These are phyloP conservation scores for Mimosa pudica DNA, from an alignment of 306 rosid genomes.

Conservation along the genomic window DNA sequence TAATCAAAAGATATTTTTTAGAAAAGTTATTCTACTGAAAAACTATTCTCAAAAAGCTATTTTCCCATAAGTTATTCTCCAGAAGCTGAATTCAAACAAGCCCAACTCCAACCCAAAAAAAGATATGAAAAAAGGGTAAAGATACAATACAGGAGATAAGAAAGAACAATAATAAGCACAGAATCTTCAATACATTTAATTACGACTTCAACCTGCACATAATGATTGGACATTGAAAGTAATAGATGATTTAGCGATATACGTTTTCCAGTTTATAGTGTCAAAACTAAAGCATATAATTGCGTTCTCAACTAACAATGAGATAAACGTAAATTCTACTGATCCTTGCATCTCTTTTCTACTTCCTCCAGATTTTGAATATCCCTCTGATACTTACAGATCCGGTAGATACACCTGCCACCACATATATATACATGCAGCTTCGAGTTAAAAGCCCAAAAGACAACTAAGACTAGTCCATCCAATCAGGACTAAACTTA, in stretches of 20 bases:
- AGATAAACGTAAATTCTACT: slow-evolving; percentile 45
- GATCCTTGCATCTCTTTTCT: slow-evolving; percentile 80
- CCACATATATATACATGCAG: slow-evolving; percentile 29
- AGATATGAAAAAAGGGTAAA: not conserved
- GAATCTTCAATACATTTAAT: slow-evolving; percentile 20
- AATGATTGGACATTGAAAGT: slow-evolving; percentile 25
- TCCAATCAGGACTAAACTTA: slow-evolving; percentile 8
- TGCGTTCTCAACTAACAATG: slow-evolving; percentile 15
- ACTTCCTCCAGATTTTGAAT: slow-evolving; percentile 75
- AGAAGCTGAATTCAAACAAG: too few species aligned
- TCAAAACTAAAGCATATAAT: slow-evolving; percentile 28
- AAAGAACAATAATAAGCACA: slow-evolving; percentile 5
- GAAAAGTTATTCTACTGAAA: too few species aligned
- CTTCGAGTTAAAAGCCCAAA: slow-evolving; percentile 13
- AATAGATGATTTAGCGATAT: slow-evolving; percentile 23
- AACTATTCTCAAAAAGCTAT: too few species aligned
- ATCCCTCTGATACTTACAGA: slow-evolving; percentile 81
- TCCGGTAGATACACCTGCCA: slow-evolving; percentile 72
- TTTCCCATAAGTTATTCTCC: too few species aligned
- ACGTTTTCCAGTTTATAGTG: slow-evolving; percentile 22
- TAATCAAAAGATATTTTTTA: too few species aligned
- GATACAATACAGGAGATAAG: not conserved
- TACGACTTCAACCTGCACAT: slow-evolving; percentile 21
- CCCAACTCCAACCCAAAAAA: too few species aligned
- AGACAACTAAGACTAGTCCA: slow-evolving; percentile 14